A percentile compares a stretch with the other conserved stretches of the same genome.
phyloP scores from a whole-genome alignment of 139 green algal genomes.

The Micractinium sp. region DNA sequence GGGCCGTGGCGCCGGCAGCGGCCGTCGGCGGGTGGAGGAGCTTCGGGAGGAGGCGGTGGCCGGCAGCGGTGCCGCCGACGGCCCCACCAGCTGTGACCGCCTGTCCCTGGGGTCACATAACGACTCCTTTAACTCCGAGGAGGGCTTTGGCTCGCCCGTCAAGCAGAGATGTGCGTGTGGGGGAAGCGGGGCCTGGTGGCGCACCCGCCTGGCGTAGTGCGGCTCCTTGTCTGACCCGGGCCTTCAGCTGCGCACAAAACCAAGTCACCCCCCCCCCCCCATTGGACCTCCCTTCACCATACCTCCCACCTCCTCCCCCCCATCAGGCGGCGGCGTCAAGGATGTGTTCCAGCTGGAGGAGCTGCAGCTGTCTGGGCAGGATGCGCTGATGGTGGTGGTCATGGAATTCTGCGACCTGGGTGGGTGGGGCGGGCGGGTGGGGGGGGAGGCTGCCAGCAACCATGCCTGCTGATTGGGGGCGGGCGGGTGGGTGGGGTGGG shows the following conservation, averaged over 20 bases:
- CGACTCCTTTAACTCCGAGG: constrained; percentile 62
- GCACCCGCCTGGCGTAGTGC: background rate
- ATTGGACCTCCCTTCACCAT: background rate
- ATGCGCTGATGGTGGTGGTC: constrained; percentile 54
- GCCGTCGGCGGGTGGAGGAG: constrained; percentile 2
- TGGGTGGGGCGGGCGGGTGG: background rate
- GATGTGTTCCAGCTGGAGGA: constrained; percentile 44
- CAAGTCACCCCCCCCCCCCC: too few relatives aligned
- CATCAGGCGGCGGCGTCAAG: constrained; percentile 36
- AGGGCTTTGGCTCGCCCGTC: constrained; percentile 63
- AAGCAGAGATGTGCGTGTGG: constrained; percentile 30
- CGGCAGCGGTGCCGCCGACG: background rate
- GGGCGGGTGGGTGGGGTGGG: background rate
- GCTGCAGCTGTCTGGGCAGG: constrained; percentile 23
- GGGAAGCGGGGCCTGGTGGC: background rate
- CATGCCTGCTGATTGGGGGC: too few relatives aligned
- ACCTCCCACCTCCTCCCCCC: background rate
- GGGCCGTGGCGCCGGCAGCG: background rate
- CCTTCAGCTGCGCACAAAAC: too few relatives aligned
- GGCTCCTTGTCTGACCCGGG: background rate
- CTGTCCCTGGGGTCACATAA: background rate
- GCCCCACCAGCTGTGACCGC: background rate
- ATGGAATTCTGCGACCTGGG: constrained; percentile 68
- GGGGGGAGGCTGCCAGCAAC: background rate
- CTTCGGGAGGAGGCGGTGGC: background rate